Conservation (phyloP, 768 basidiomycete genomes). For the Trametes gibbosa region DNA sequence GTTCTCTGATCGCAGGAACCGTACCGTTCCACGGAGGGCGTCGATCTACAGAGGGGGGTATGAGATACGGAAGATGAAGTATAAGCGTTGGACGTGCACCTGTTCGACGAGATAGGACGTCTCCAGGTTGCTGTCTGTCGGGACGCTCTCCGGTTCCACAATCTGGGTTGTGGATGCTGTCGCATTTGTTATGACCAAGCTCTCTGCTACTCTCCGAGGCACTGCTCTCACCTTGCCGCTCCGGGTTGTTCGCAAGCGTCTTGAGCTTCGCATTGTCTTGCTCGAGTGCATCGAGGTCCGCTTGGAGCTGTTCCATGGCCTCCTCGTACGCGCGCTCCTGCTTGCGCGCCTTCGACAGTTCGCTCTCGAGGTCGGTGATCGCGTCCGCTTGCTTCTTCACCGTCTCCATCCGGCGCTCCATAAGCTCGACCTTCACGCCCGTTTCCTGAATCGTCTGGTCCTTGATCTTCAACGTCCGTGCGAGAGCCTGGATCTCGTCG, state of each 20-base stretch:
- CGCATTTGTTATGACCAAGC: slow-evolving; percentile 8
- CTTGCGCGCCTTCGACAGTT: slow-evolving; percentile 77
- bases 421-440: slow-evolving; percentile 88
- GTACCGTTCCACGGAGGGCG: slow-evolving; percentile 84
- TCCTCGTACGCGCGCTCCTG: slow-evolving; percentile 91
- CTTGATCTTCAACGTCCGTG: slow-evolving; percentile 79
- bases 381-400: slow-evolving; percentile 88
- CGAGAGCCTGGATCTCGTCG: slow-evolving; percentile 87
- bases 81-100: slow-evolving; percentile 38
- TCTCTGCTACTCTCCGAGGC: background rate
- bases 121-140: slow-evolving; percentile 79
- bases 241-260: slow-evolving; percentile 58
- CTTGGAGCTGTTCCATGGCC: slow-evolving; percentile 89
- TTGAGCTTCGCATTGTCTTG: slow-evolving; percentile 87
- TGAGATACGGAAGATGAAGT: background rate
- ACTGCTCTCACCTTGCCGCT: slow-evolving; percentile 60
- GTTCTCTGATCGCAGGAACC: slow-evolving; percentile 93
- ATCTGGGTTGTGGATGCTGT: slow-evolving; percentile 48
- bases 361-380: slow-evolving; percentile 76
- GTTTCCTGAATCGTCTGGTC: slow-evolving; percentile 90
- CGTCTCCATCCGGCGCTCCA: slow-evolving; percentile 90
- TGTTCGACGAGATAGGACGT: slow-evolving; percentile 88
- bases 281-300: slow-evolving; percentile 82
- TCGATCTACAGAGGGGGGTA: slow-evolving; percentile 59
- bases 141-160: slow-evolving; percentile 57